Conservation (phyloP, 768 basidiomycete genomes). For the Termitomyces sp. region DNA sequence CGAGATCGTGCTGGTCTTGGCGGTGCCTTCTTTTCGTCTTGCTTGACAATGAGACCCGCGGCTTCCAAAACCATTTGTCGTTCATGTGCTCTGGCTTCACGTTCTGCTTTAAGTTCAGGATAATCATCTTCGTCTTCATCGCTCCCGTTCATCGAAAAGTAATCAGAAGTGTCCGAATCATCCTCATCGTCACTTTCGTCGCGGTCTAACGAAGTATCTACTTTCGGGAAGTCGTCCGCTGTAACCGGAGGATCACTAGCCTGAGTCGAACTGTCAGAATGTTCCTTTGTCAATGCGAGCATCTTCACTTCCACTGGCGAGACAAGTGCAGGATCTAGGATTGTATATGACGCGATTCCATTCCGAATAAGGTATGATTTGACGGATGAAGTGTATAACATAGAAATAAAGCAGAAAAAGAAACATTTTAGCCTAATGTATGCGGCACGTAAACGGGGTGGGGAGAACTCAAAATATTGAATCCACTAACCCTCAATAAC, state of each 20-base stretch:
- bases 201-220: constrained; percentile 2
- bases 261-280: neutral
- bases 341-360: constrained; percentile 17
- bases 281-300: neutral
- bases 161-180: constrained; percentile 27
- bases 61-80: constrained; percentile 81
- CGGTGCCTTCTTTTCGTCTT: constrained; percentile 45
- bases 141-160: constrained; percentile 33
- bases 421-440: constrained; percentile 76
- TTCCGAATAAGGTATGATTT: constrained; percentile 27
- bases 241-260: neutral
- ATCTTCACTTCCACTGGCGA: neutral
- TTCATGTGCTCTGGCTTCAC: constrained; percentile 64
- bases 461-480: constrained; percentile 45
- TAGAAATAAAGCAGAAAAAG: constrained; percentile 51
- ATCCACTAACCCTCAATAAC: constrained; percentile 83
- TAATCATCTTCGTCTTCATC: constrained; percentile 27
- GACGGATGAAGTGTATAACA: constrained; percentile 28
- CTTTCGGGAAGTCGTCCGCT: constrained; percentile 2
- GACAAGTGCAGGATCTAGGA: constrained; percentile 4
- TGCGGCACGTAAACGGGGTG: constrained; percentile 49
- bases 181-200: constrained; percentile 23
- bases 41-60: constrained; percentile 77
- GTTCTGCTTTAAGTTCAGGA: constrained; percentile 44
- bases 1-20: constrained; percentile 31